Percentiles rank a stretch among this genome's conserved stretches.
Conservation (phyloP, 108 stramenopile genomes). For the Skeletonema potamos region DNA sequence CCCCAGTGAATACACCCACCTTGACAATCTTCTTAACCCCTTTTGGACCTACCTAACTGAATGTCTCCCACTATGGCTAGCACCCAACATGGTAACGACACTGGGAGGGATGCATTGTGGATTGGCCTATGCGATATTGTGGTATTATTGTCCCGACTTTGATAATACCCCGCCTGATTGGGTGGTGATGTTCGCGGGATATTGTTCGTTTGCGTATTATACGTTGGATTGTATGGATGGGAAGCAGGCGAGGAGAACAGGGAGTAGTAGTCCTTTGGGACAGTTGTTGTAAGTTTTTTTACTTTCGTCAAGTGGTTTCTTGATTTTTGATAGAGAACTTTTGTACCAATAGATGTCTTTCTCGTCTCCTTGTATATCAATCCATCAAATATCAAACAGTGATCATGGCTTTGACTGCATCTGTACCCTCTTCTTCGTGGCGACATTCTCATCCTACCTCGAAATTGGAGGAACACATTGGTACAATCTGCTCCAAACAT, state of each 20-base stretch:
- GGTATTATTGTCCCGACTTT: conserved; percentile 51
- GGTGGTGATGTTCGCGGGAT: conserved; percentile 58
- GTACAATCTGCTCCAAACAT: conserved; percentile 60
- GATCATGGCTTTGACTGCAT: conserved; percentile 97
- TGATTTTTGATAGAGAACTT: not conserved
- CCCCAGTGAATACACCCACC: conserved; percentile 63
- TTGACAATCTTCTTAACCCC: conserved; percentile 82
- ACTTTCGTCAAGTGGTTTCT: not conserved
- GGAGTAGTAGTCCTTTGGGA: conserved; percentile 88
- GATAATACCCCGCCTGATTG: conserved; percentile 62
- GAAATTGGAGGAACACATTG: conserved; percentile 50
- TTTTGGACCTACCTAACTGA: conserved; percentile 82
- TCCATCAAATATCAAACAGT: conserved; percentile 13
- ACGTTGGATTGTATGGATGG: conserved; percentile 99
- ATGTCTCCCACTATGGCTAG: conserved; percentile 81
- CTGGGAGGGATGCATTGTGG: conserved; percentile 73
- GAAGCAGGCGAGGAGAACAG: conserved; percentile 94
- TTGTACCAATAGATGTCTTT: not conserved
- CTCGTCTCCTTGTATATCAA: not conserved
- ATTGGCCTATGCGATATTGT: conserved; percentile 52
- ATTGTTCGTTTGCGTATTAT: conserved; percentile 80
- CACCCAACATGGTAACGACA: conserved; percentile 90
- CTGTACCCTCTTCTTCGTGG: conserved; percentile 68
- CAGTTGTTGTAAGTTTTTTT: conserved; percentile 82
- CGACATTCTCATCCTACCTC: conserved; percentile 51